Evolutionary conservation across 2,329 filamentous ascomycete genomes (phyloP), one percentile per base, ranked within the genome.

Genomic region (Exophiala dermatitidis): DNA sequence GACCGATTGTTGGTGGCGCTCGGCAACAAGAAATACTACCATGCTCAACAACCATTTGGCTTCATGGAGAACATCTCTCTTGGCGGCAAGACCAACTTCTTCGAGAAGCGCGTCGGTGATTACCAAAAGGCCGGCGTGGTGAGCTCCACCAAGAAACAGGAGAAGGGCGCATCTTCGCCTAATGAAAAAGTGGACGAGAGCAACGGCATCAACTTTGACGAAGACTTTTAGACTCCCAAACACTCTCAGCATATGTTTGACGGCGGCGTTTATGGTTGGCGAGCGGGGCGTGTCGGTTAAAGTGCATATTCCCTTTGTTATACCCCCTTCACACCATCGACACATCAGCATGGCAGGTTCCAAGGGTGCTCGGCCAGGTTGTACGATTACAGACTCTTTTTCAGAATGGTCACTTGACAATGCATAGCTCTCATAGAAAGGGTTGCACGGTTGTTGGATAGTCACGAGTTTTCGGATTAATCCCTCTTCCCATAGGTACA

Each of bases 51-150:
- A 77, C 93, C 93, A 70, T 98, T 98, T 71, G 93, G 98, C 80
- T 98, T 98, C 74, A 98, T 98, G 93, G 93, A 98, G 81, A 96
- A 95, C 76, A 98, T 98, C 74, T 97, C 93, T 26, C 82, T 98
- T 7, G 88, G 90, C 48, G 93, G 93, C 74, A 98, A 98, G 87
- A 98, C 93, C 71, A 98, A 98, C 84, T 98, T 98, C 83, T 98
- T 98, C 72, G 93, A 98, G 86, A 98, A 98, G 87, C 89, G 93
- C 65, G 93, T 98, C 53, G 93, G 86, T 71, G 93, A 98, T 69
- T 98, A 98, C 82, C 93, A 98, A 77, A 98, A 98, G 82, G 90
- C 93, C 36, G 93, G 93, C 78, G 91, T 98, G 72, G 95, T 98
- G 89, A 85, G 85, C 67, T 90, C 87, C 76, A 87, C 85, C 65